Evolutionary conservation across 306 rosid species (phyloP).

Genomic region (Biancaea sappan): DNA sequence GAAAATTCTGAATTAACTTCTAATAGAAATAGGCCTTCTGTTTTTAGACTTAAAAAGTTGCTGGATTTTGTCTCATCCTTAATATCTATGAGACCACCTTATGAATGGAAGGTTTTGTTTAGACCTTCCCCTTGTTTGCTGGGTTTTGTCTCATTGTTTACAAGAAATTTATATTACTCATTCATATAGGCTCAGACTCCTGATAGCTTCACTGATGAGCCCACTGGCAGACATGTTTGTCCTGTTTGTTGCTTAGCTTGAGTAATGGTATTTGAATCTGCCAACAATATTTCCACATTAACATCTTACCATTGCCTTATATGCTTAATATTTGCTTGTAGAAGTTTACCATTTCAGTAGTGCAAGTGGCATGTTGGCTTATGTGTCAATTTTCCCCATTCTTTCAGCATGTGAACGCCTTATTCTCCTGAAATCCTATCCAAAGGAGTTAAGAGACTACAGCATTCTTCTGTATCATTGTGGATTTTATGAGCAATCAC

Average conservation of each 20-base stretch:
- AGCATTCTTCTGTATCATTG: constrained; percentile 93
- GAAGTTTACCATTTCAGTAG: neutral
- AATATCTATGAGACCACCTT: too few species aligned
- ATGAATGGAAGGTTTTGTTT: too few species aligned
- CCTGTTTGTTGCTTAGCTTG: neutral
- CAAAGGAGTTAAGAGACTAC: constrained; percentile 83
- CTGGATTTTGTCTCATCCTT: too few species aligned
- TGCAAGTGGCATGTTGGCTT: neutral
- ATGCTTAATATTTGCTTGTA: constrained; percentile 7
- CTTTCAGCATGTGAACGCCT: constrained; percentile 91
- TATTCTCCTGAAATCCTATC: constrained; percentile 64
- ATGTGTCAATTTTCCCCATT: neutral
- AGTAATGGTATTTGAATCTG: neutral
- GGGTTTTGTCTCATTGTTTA: too few species aligned
- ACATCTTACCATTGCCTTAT: constrained; percentile 7
- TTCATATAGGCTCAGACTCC: too few species aligned
- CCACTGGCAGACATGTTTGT: too few species aligned
- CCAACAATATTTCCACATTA: neutral
- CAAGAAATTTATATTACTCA: too few species aligned
- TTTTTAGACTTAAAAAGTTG: too few species aligned
- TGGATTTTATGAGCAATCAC: constrained; percentile 72
- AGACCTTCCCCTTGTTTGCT: too few species aligned
- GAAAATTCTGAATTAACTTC: too few species aligned
- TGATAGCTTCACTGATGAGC: too few species aligned
- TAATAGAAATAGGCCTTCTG: too few species aligned